These are phyloP conservation scores for Moesziomyces sp. DNA, from an alignment of 1,284 basidiomycete genomes.

Conservation along the genomic window DNA sequence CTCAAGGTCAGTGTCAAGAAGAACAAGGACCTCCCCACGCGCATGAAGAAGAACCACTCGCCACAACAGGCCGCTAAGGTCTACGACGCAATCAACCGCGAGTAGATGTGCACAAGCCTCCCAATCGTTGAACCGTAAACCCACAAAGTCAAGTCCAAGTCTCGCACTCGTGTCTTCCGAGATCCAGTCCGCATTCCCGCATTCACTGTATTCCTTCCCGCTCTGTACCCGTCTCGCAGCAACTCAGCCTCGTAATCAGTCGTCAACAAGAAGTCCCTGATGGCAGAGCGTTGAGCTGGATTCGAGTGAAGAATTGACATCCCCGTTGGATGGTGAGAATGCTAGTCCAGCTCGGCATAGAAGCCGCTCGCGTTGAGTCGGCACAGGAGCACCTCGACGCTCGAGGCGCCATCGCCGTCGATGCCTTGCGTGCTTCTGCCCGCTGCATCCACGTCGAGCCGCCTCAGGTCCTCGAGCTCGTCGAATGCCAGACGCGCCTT, in stretches of 20 bases:
- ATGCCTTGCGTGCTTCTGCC: constrained; percentile 9
- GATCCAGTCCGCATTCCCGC: too few relatives aligned
- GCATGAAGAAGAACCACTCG: constrained; percentile 40
- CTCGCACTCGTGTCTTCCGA: neutral
- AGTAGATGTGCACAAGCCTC: neutral
- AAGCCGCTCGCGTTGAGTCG: constrained; percentile 35
- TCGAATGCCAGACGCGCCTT: constrained; percentile 24
- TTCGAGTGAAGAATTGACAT: too few relatives aligned
- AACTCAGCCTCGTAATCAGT: neutral
- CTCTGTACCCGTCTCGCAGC: neutral
- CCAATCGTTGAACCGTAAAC: too few relatives aligned
- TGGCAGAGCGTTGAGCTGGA: too few relatives aligned
- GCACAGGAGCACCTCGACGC: constrained; percentile 28
- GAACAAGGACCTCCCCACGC: constrained; percentile 40
- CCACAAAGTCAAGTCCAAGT: neutral
- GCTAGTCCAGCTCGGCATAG: constrained; percentile 31
- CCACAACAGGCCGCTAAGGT: constrained; percentile 37
- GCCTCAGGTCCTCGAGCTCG: constrained; percentile 27
- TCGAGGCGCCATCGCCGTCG: constrained; percentile 9
- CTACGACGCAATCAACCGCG: constrained; percentile 16
- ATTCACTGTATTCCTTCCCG: neutral
- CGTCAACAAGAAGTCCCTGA: neutral
- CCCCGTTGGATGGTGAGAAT: too few relatives aligned
- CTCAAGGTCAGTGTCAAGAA: constrained; percentile 37
- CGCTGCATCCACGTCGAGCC: constrained; percentile 20